Base-by-base conservation (phyloP, 148 eudicot species). In the Chenopodium suecicum region DNA sequence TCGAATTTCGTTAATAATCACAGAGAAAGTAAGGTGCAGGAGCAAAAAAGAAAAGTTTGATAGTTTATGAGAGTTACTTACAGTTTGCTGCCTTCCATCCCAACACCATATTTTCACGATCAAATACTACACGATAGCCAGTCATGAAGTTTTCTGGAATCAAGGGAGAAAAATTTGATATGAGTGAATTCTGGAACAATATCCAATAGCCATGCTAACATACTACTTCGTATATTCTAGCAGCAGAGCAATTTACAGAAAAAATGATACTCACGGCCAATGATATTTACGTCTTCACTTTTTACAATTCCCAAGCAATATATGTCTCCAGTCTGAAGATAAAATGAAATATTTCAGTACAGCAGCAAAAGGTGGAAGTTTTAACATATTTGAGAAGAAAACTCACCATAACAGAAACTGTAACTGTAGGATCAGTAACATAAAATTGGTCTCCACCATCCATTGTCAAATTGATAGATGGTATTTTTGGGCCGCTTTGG, bases 111-210 rank as follows among this genome's bases (percentile, higher is more conserved):
- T 85, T 90, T 81, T 93, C 99, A 8, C 94, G 94, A 85, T 95
- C 91, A 77, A 93, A 93, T 47, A 93, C 91, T 2, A 95, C 81
- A 32, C 88, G 89, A 67, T 93, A 90, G 54, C 99, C 97, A 23
- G 94, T 89, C 98, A 95, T 95, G 84, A 93, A 95, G 83, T 93
- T 93, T 77, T 95, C 98, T 95, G 98, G 9, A 70, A 77, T 16
- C 46, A 81, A 44, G 9, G 56, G 14, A 12, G n/a, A 12, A 52
- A 47, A 47, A 58, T 9, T 70, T 79, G 70, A 76, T 78, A 54
- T 22, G 9, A 48, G 44, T 60, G 44, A 54, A 48, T 34, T 32
- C 20, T 23, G 37, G 47, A 48, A 27, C 78, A 73, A 13, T 37
- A 19, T 19, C n/a, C 74, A 50, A 34, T 56, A 63, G 75, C 32